Percentiles rank a stretch among this genome's conserved stretches.
These are phyloP conservation scores for Aureobasidium musti DNA, from an alignment of 2,329 filamentous ascomycete genomes.

Conservation along the genomic window DNA sequence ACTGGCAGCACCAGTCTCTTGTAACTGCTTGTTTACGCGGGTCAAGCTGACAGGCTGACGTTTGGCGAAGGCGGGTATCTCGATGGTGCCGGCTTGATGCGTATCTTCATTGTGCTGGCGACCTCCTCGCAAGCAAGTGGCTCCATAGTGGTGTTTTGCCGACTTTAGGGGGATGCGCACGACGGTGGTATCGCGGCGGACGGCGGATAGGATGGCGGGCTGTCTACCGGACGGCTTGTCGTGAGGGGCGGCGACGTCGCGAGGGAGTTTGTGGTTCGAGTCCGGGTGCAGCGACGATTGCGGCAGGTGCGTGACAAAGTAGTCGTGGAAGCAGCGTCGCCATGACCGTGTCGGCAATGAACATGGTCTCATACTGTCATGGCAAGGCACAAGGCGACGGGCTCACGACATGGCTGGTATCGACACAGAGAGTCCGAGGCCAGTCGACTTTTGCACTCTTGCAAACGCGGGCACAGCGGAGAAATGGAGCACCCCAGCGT, in stretches of 20 bases:
- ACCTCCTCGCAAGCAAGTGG: slow-evolving; percentile 73
- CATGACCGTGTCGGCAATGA: slow-evolving; percentile 15
- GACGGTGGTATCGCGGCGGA: slow-evolving; percentile 79
- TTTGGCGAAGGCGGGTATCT: slow-evolving; percentile 89
- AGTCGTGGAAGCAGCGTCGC: slow-evolving; percentile 73
- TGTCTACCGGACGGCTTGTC: slow-evolving; percentile 45
- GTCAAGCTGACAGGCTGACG: slow-evolving; percentile 68
- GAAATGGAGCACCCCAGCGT: slow-evolving; percentile 13
- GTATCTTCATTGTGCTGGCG: slow-evolving; percentile 91
- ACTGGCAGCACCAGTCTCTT: slow-evolving; percentile 60
- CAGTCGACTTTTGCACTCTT: slow-evolving; percentile 1
- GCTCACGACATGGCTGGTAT: slow-evolving; percentile 19
- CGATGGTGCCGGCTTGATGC: slow-evolving; percentile 90
- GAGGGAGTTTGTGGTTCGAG: slow-evolving; percentile 83
- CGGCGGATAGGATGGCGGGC: slow-evolving; percentile 38
- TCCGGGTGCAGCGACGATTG: slow-evolving; percentile 92
- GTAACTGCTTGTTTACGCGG: slow-evolving; percentile 36
- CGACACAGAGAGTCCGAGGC: neutral
- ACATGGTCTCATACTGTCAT: slow-evolving; percentile 27
- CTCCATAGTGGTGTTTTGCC: slow-evolving; percentile 95
- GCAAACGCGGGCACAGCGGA: slow-evolving; percentile 18
- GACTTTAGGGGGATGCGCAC: slow-evolving; percentile 91
- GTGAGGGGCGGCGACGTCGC: slow-evolving; percentile 80
- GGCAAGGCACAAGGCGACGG: neutral
- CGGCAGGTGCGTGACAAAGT: slow-evolving; percentile 94